Conservation (phyloP, 345 rosid species). For the Ailanthus altissimus region DNA sequence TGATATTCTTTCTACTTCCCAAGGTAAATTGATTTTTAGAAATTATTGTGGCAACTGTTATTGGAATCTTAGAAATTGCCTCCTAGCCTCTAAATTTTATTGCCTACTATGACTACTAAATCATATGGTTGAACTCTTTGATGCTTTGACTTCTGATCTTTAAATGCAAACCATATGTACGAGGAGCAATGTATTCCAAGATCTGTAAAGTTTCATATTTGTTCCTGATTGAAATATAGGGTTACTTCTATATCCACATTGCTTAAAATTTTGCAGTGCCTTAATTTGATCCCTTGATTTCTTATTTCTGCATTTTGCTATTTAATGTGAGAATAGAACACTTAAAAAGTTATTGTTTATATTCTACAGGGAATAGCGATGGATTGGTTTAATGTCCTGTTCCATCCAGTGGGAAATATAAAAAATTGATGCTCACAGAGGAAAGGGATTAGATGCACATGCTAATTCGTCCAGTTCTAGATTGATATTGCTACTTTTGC, state of each 20-base stretch:
- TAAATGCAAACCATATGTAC: neutral
- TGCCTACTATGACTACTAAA: neutral
- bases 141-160: neutral
- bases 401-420: neutral
- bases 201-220: neutral
- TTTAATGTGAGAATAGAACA: neutral
- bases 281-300: neutral
- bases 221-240: neutral
- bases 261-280: neutral
- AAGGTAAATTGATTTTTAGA: constrained; percentile 19
- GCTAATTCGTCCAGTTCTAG: neutral
- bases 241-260: no score
- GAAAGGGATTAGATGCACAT: neutral
- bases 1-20: neutral
- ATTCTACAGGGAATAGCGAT: neutral
- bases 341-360: neutral
- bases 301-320: neutral
- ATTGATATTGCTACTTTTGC: neutral
- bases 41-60: neutral
- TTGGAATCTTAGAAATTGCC: neutral
- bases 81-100: neutral
- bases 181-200: neutral
- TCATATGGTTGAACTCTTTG: neutral
- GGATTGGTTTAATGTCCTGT: neutral
- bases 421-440: neutral